Base-by-base conservation (phyloP, 305 asterid genomes). In the Fraxinus sp. region DNA sequence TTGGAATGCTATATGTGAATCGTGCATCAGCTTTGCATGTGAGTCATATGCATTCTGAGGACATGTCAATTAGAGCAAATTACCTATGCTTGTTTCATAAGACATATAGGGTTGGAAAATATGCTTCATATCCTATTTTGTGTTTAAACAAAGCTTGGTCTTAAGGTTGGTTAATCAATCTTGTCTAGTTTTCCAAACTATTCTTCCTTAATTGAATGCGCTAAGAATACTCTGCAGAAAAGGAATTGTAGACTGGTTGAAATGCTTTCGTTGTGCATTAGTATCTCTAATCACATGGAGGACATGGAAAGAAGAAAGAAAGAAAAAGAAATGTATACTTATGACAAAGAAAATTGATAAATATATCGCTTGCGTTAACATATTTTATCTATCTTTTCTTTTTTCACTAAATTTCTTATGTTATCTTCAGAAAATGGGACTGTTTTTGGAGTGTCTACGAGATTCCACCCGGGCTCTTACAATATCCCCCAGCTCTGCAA, bases 21-120 rank as follows among this genome's bases (percentile, higher is more conserved):
- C 99, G 98, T 52, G 97, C 98, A 79, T 86, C 95, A 76, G 75
- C 97, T 49, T 81, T 94, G 88, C 90, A 92, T 78, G 99, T 94
- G 90, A 88, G 96, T 90, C 55, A 74, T 33, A 70, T 49, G 52
- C 36, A n/a, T 76, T 82, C 44, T 72, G 35, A 28, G 41, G 57
- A 44, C 70, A 32, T 78, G 59, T 74, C 75, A 33, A 52, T 73
- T 49, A 66, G 28, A 77, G 36, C 39, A 36, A 76, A 76, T 74
- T n/a, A 37, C 83, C 71, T 10, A 55, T 18, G 55, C 30, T 71
- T 82, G 49, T 79, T 18, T 30, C 78, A 39, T 41, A 24, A 71
- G 41, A 57, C 46, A 62, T 66, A 52, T 71, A 41, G 8, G 39
- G 16, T 44, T 37, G 55, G 20, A 73, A 49, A 11, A 9, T 30